phyloP scores from a whole-genome alignment of 1,284 basidiomycete species.

The Tremellales sp. region DNA sequence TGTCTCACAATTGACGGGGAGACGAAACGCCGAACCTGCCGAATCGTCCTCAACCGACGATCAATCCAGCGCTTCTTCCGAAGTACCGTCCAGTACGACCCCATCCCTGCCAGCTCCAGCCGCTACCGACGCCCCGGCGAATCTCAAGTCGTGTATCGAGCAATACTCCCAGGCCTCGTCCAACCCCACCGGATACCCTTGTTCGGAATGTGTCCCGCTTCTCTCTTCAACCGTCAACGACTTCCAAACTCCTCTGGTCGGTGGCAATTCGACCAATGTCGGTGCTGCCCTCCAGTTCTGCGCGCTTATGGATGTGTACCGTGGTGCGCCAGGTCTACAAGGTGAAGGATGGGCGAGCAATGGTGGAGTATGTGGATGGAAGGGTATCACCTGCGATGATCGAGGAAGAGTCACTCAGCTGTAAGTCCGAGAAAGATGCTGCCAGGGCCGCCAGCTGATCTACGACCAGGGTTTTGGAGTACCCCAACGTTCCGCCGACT shows the following conservation, averaged over 20 bases:
- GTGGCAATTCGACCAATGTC: constrained; percentile 34
- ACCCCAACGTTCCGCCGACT: constrained; percentile 31
- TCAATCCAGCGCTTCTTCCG: constrained; percentile 1
- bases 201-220: constrained; percentile 34
- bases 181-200: constrained; percentile 31
- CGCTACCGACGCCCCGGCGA: constrained; percentile 20
- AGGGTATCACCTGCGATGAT: constrained; percentile 39
- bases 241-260: constrained; percentile 18
- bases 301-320: constrained; percentile 38
- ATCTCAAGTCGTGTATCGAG: constrained; percentile 34
- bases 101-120: constrained; percentile 11
- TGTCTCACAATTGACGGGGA: background rate
- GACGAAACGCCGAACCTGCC: background rate
- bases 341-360: constrained; percentile 26
- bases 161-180: constrained; percentile 27
- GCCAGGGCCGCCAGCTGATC: too few species aligned
- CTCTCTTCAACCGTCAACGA: constrained; percentile 37
- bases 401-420: constrained; percentile 33
- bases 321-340: constrained; percentile 6
- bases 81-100: constrained; percentile 1
- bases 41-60: background rate
- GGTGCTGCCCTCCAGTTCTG: constrained; percentile 48
- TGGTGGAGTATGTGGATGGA: constrained; percentile 41
- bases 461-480: constrained; percentile 27
- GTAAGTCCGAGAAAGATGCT: constrained; percentile 31